Conservation (phyloP, 2,329 filamentous ascomycete species). For the Ophiostoma tasmaniense region DNA sequence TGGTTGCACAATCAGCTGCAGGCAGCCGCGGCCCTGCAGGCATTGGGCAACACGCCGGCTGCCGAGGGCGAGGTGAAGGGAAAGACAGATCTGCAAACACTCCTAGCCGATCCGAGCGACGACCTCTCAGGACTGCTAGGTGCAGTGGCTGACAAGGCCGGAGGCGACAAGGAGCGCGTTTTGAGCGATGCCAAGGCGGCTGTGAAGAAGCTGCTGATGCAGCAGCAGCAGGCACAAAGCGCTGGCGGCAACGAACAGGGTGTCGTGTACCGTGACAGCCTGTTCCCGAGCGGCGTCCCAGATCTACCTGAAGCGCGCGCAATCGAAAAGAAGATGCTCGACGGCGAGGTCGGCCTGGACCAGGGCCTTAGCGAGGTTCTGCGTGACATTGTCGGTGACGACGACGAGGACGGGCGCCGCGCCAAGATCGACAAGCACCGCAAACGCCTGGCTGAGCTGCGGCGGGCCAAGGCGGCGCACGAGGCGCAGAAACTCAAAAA, state of each 20-base stretch:
- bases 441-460: slow-evolving; percentile 41
- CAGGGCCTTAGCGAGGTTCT: slow-evolving; percentile 16
- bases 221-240: slow-evolving; percentile 11
- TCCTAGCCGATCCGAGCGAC: slow-evolving; percentile 16
- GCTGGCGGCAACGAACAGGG: slow-evolving; percentile 16
- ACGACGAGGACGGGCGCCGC: slow-evolving; percentile 17
- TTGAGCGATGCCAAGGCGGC: slow-evolving; percentile 16
- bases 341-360: slow-evolving; percentile 16
- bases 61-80: not conserved
- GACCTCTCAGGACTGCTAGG: slow-evolving; percentile 15
- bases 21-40: slow-evolving; percentile 20
- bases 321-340: slow-evolving; percentile 13
- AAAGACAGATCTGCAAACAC: slow-evolving; percentile 6
- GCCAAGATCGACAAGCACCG: slow-evolving; percentile 25
- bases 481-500: slow-evolving; percentile 38
- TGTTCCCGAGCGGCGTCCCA: slow-evolving; percentile 15
- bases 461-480: slow-evolving; percentile 50
- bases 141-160: not conserved
- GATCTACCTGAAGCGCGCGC: slow-evolving; percentile 11
- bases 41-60: slow-evolving; percentile 21
- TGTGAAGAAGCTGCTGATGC: slow-evolving; percentile 11
- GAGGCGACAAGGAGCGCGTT: not conserved
- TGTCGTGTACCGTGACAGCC: slow-evolving; percentile 19
- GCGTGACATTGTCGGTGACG: slow-evolving; percentile 8
- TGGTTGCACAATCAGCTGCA: slow-evolving; percentile 34